Evolutionary conservation across 768 basidiomycete species (phyloP), one percentile per base, ranked within the genome.

Genomic region (Tremella mesenterica): DNA sequence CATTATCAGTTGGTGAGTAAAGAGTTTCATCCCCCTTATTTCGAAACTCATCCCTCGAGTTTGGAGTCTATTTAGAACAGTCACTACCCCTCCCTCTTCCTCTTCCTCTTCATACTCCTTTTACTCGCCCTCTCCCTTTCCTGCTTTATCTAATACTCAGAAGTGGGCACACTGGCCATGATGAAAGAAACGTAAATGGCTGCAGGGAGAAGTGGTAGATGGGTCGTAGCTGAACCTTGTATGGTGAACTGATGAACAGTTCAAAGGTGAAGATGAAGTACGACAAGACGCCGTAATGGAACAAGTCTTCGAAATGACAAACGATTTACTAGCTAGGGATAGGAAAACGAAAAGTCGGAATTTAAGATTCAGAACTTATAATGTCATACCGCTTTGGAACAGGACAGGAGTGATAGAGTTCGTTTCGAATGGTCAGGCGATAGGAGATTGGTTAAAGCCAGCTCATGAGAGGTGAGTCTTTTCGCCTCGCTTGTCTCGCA

Each of bases 221-320:
- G 12, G 20, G 33, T 23, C 33, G 12, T 0, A 5, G 27, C n/a
- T 6, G 31, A 27, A 9, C 28, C 6, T 23, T 8, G 33, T 27
- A 21, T 16, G 29, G 49, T 53, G 38, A 49, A 23, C 38, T n/a
- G 10, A n/a, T 28, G 20, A 16, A 36, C 57, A 93, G 89, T 92
- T 90, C 75, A 96, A 99, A 71, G 89, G 89, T 3, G 78, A 81
- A 9, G 95, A 99, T 61, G 95, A 99, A 64, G 71, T 95, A 43
- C 83, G 95, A 34, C 95, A 99, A 73, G 95, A 99, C 67, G 92
- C 92, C 0, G 90, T 97, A 48, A 96, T 99, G 92, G 89, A 96
- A 65, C 95, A 99, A 73, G 89, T 95, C 1, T 99, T 99, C 65
- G 81, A 82, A 18, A 78, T 97, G 18, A 85, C 91, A 52, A 96